Percentiles rank a stretch among this genome's conserved stretches.
Conservation (phyloP, 805 yeast genomes). For the Zygotorulaspora chibaensis region DNA sequence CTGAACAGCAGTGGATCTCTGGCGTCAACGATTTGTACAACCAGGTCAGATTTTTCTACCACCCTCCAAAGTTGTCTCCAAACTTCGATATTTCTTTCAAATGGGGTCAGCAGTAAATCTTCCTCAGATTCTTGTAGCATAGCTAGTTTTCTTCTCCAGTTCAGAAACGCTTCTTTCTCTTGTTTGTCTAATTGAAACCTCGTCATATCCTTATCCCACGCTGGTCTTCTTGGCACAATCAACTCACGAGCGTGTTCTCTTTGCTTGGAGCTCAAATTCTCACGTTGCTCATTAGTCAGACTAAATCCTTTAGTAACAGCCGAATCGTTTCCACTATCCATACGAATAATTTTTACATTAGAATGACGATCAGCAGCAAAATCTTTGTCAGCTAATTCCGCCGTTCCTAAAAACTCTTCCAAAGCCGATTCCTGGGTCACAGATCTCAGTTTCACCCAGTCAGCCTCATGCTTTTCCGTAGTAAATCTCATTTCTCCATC, state of each 20-base stretch:
- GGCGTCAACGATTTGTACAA: slow-evolving; percentile 97
- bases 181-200: slow-evolving; percentile 74
- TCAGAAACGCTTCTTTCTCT: slow-evolving; percentile 85
- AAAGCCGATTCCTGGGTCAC: slow-evolving; percentile 92
- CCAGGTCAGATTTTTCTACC: slow-evolving; percentile 86
- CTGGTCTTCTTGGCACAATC: slow-evolving; percentile 90
- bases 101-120: slow-evolving; percentile 87
- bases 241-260: slow-evolving; percentile 64
- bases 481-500: slow-evolving; percentile 89
- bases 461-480: slow-evolving; percentile 75
- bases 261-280: slow-evolving; percentile 55
- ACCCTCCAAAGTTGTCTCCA: slow-evolving; percentile 99
- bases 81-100: slow-evolving; percentile 94
- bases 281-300: slow-evolving; percentile 62
- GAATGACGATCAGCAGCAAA: slow-evolving; percentile 87
- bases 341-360: slow-evolving; percentile 77
- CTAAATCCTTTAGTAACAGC: slow-evolving; percentile 51
- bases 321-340: slow-evolving; percentile 46
- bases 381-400: slow-evolving; percentile 93
- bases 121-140: slow-evolving; percentile 69
- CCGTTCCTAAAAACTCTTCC: slow-evolving; percentile 92
- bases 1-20: slow-evolving; percentile 89
- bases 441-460: slow-evolving; percentile 86
- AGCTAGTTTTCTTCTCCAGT: slow-evolving; percentile 93
- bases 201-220: slow-evolving; percentile 71